phyloP scores from a whole-genome alignment of 352 stramenopile species.

The Phytophthora constricta region DNA sequence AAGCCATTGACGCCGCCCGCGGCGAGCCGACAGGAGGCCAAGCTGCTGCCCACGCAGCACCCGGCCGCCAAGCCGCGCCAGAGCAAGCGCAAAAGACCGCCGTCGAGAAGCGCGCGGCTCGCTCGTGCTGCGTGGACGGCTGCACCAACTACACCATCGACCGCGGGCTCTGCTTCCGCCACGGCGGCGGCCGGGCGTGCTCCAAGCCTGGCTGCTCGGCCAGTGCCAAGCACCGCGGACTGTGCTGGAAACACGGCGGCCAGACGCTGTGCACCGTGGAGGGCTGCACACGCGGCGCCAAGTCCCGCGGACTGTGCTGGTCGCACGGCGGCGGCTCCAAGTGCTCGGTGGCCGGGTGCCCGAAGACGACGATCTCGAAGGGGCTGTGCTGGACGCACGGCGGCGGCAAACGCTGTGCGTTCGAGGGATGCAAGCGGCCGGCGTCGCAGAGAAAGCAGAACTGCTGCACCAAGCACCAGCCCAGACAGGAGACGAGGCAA shows the following conservation, averaged over 20 bases:
- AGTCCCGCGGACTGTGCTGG: constrained; percentile 77
- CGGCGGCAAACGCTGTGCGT: constrained; percentile 43
- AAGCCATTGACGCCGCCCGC: constrained; percentile 13
- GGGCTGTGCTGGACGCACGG: constrained; percentile 50
- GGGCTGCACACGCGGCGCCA: constrained; percentile 53
- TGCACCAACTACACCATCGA: constrained; percentile 64
- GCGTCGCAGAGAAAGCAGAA: constrained; percentile 59
- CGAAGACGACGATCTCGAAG: constrained; percentile 50
- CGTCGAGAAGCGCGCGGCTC: constrained; percentile 24
- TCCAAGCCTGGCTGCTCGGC: constrained; percentile 48
- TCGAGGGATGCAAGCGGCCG: constrained; percentile 46
- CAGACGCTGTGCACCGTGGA: constrained; percentile 50
- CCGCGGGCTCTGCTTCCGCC: constrained; percentile 51
- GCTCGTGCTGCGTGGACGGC: constrained; percentile 42
- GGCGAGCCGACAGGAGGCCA: not conserved
- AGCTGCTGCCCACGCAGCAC: not conserved
- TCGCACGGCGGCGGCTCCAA: constrained; percentile 71
- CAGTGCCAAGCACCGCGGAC: constrained; percentile 56
- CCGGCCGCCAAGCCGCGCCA: not conserved
- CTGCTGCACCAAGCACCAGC: constrained; percentile 14
- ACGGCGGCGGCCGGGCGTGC: constrained; percentile 56
- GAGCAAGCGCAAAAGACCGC: constrained; percentile 4
- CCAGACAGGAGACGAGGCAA: not conserved
- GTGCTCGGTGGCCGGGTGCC: constrained; percentile 40
- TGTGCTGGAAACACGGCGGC: constrained; percentile 46